Evolutionary conservation across 2,329 filamentous ascomycete species (phyloP), one percentile per base, ranked within the genome.

Genomic region (Ophiostoma quercus): DNA sequence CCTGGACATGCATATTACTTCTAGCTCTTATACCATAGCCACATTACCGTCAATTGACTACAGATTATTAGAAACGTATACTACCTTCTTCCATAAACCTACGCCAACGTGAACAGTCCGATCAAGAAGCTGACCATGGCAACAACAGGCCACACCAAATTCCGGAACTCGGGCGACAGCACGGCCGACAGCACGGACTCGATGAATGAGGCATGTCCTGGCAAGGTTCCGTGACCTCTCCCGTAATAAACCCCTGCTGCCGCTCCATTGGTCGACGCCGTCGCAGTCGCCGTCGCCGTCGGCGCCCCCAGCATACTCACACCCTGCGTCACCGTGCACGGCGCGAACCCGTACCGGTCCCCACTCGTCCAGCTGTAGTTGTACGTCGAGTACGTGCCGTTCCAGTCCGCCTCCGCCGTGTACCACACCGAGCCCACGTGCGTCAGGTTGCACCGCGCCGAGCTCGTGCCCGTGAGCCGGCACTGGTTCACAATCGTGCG

Each of bases 341-440:
- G 74, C 60, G 74, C 75, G 68, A 74, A 77, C 12, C 75, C 75
- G 67, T 73, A 75, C 25, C 75, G 71, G 68, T 74, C 75, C 37
- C 75, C 75, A 72, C 73, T 74, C 47, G 74, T 75, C 75, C 75
- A 77, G 62, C 71, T 75, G 69, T 75, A 77, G 68, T 73, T 74
- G 71, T 76, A 76, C 19, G 75, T 76, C 65, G 72, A 75, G 66
- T 70, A 76, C 14, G 71, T 72, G 16, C 75, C 74, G 71, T 75
- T 73, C 74, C 74, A 75, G n/a, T 47, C 67, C 9, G 69, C 14
- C 69, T 74, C 69, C 22, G 41, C 71, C 32, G 75, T 73, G 72
- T 77, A 76, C 75, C 75, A 76, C 16, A 70, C 71, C 41, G 67
- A 63, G 41, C 75, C 75, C 19, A 76, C 72, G 71, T 77, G 74